Conservation (phyloP, 768 basidiomycete species). For the Tylopilus sp. region DNA sequence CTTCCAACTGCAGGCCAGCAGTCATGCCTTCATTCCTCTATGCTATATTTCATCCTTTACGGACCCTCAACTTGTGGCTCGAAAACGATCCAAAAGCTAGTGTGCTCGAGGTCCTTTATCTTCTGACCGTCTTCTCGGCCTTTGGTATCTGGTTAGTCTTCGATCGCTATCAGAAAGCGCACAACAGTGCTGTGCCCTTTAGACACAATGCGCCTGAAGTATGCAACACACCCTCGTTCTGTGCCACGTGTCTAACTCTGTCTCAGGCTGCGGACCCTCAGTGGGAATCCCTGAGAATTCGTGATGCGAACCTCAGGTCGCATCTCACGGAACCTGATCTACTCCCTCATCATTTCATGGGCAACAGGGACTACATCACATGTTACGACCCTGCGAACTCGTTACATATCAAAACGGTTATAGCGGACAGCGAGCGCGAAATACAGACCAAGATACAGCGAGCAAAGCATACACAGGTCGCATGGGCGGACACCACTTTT, state of each 20-base stretch:
- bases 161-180: slow-evolving; percentile 67
- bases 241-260: slow-evolving; percentile 12
- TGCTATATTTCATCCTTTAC: slow-evolving; percentile 47
- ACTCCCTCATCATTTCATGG: slow-evolving; percentile 43
- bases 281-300: slow-evolving; percentile 54
- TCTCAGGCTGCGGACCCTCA: slow-evolving; percentile 54
- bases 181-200: slow-evolving; percentile 74
- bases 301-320: slow-evolving; percentile 58
- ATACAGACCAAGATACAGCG: slow-evolving; percentile 68
- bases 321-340: slow-evolving; percentile 58
- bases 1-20: slow-evolving; percentile 6
- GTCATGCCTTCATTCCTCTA: slow-evolving; percentile 33
- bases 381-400: slow-evolving; percentile 90
- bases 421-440: slow-evolving; percentile 70
- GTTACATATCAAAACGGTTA: slow-evolving; percentile 71
- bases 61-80: slow-evolving; percentile 46
- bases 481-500: slow-evolving; percentile 77
- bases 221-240: slow-evolving; percentile 18
- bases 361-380: slow-evolving; percentile 71
- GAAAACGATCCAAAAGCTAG: slow-evolving; percentile 46
- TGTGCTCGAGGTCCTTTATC: slow-evolving; percentile 62
- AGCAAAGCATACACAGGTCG: slow-evolving; percentile 63
- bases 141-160: slow-evolving; percentile 79
- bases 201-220: slow-evolving; percentile 56
- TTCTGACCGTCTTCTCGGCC: slow-evolving; percentile 66